A percentile compares a stretch with the other conserved stretches of the same genome.
phyloP scores from a whole-genome alignment of 176 grass and related monocot genomes.

The Tillandsia leiboldiana region DNA sequence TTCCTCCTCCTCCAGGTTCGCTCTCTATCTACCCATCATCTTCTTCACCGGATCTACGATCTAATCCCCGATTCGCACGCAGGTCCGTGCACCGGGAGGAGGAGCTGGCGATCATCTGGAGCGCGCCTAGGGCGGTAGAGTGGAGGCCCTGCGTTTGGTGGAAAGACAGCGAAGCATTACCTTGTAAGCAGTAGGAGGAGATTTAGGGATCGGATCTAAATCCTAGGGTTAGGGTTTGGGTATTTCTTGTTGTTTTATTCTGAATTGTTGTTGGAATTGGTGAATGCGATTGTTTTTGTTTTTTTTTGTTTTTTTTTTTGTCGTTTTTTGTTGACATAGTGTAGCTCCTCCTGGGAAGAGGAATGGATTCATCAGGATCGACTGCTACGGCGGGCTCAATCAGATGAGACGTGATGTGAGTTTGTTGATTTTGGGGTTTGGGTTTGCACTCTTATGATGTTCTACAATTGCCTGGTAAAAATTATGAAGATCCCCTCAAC shows the following conservation, averaged over 20 bases:
- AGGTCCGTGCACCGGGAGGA: conserved; percentile 1
- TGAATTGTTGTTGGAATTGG: neutral
- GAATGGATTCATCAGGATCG: conserved; percentile 72
- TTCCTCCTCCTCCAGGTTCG: conserved; percentile 1
- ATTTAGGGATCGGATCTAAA: neutral
- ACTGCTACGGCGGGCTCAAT: conserved; percentile 92
- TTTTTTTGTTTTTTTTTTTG: neutral
- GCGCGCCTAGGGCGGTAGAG: conserved; percentile 36
- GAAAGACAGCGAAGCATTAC: conserved; percentile 24
- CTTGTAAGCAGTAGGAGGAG: conserved; percentile 21
- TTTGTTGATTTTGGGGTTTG: conserved; percentile 27
- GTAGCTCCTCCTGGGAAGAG: conserved; percentile 35
- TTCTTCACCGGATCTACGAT: neutral
- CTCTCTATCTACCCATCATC: conserved; percentile 5
- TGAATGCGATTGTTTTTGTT: neutral
- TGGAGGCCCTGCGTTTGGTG: conserved; percentile 76
- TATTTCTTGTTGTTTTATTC: neutral
- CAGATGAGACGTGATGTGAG: conserved; percentile 96
- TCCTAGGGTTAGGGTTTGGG: neutral
- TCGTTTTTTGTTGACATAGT: conserved; percentile 1
- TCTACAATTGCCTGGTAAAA: no score
- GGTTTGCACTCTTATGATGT: conserved; percentile 20
- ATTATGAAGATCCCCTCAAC: no score
- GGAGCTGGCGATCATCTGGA: conserved; percentile 37
- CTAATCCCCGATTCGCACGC: neutral